A percentile compares a stretch with the other conserved stretches of the same genome.
These are phyloP conservation scores for Colletotrichum sp. DNA, from an alignment of 2,329 filamentous ascomycete species.

Conservation along the genomic window DNA sequence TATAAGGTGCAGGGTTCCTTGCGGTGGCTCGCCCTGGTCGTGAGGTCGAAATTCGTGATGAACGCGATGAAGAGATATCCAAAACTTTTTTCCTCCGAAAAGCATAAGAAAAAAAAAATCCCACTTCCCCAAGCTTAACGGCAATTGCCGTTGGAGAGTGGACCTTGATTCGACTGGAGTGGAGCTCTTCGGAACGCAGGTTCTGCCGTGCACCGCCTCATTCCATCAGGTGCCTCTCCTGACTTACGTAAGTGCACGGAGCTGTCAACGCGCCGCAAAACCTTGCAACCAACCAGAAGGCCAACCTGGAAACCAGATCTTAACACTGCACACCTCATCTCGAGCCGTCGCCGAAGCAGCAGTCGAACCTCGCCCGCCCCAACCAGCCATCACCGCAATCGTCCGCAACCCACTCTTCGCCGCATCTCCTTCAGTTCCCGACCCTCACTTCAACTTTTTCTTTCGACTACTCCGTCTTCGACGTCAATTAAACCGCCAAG, in stretches of 20 bases:
- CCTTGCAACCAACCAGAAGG: constrained; percentile 42
- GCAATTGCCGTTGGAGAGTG: constrained; percentile 4
- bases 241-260: constrained; percentile 18
- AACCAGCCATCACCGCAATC: constrained; percentile 9
- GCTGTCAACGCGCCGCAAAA: constrained; percentile 43
- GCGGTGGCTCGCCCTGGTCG: constrained; percentile 63
- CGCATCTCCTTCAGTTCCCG: constrained; percentile 9
- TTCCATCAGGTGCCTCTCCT: background rate
- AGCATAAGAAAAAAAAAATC: constrained; percentile 21
- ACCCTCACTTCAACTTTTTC: background rate
- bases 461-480: constrained; percentile 19
- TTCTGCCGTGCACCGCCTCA: constrained; percentile 7
- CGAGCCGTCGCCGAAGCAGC: constrained; percentile 19
- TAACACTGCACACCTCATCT: constrained; percentile 27
- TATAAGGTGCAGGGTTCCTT: constrained; percentile 58
- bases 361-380: constrained; percentile 14
- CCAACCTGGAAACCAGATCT: constrained; percentile 44
- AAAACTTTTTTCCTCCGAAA: background rate
- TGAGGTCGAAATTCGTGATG: constrained; percentile 2
- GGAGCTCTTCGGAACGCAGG: background rate
- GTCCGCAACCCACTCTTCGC: constrained; percentile 17
- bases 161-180: background rate
- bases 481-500: constrained; percentile 46
- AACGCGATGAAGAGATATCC: background rate
- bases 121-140: constrained; percentile 16